Percentiles rank a stretch among this genome's conserved stretches.
Evolutionary conservation across 2,329 filamentous ascomycete genomes (phyloP).

Genomic region (Aspergillus sp.): DNA sequence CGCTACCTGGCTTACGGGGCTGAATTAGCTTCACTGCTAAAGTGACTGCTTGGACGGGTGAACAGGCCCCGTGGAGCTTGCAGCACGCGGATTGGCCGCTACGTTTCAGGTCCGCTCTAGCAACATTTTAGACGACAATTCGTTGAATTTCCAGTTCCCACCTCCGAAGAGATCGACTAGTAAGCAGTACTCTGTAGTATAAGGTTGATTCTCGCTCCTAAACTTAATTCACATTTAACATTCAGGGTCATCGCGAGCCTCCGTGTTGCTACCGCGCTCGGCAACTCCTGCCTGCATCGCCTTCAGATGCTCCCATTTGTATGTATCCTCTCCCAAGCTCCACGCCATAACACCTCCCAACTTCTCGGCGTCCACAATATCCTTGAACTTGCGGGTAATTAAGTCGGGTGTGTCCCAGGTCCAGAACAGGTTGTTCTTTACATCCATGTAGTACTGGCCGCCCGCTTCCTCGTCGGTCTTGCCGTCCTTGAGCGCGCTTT

Average conservation of each 20-base stretch:
- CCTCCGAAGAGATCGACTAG: too few relatives aligned
- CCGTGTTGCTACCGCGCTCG: background rate
- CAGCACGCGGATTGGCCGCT: background rate
- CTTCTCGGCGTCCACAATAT: slow-evolving; percentile 56
- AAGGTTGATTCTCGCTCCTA: too few relatives aligned
- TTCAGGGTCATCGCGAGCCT: background rate
- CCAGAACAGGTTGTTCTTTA: slow-evolving; percentile 64
- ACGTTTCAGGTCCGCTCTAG: background rate
- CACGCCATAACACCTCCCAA: slow-evolving; percentile 74
- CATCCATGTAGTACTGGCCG: slow-evolving; percentile 70
- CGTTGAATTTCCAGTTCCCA: too few relatives aligned
- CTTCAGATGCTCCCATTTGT: slow-evolving; percentile 45
- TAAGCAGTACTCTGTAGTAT: too few relatives aligned
- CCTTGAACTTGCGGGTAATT: slow-evolving; percentile 61
- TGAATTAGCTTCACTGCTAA: too few relatives aligned
- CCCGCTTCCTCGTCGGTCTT: slow-evolving; percentile 58
- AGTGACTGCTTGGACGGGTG: background rate
- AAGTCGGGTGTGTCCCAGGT: slow-evolving; percentile 67
- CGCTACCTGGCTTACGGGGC: too few relatives aligned
- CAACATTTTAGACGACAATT: background rate
- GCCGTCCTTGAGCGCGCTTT: slow-evolving; percentile 54
- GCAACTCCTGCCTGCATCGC: slow-evolving; percentile 40
- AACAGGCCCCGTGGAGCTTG: background rate
- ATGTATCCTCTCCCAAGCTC: slow-evolving; percentile 68
- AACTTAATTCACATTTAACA: background rate